Evolutionary conservation across 2,329 filamentous ascomycete genomes (phyloP), one percentile per base, ranked within the genome.

Genomic region (Onygenales sp.): DNA sequence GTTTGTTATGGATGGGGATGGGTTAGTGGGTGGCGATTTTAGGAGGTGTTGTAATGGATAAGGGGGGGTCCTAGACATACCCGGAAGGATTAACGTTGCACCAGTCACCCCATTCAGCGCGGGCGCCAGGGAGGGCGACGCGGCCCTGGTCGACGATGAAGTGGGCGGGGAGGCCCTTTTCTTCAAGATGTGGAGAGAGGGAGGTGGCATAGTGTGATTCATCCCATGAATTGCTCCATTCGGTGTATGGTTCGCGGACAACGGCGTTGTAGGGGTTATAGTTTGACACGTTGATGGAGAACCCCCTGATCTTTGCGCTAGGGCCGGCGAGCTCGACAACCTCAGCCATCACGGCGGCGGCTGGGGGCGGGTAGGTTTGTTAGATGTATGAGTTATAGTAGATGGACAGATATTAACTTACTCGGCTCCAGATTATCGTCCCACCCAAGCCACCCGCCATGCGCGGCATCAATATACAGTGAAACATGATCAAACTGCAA

Each of bases 101-200:
- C 73, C 73, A 75, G 51, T 73, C 70, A 6, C 72, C 70, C 70
- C 71, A 74, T 42, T 67, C 64, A 50, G 62, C 53, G 4, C 72
- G 64, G 7, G 64, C 65, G n/a, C 67, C 70, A 4, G 67, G 66
- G 1, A 65, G 54, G 1, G 66, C 67, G 2, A 71, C 68, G 17
- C 73, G 70, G 44, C 73, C 72, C 59, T 74, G 70, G 58, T 75
- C 73, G 59, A 75, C 64, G 61, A 76, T 74, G 66, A 75, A 75
- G 54, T 67, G 63, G 3, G 70, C 59, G 1, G 73, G 73, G 13
- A 75, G 65, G 3, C 70, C 72, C 44, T 65, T 61, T 9, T 63
- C 66, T 53, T 66, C 65, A 48, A 75, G 70, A 54, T 64, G 60
- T 1, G 70, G 66, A 1, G 69, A 59, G 7, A 75, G 66, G 2